A percentile compares a stretch with the other conserved stretches of the same genome.
Evolutionary conservation across 2,329 filamentous ascomycete genomes (phyloP).

Genomic region (Xylariaceae sp.): DNA sequence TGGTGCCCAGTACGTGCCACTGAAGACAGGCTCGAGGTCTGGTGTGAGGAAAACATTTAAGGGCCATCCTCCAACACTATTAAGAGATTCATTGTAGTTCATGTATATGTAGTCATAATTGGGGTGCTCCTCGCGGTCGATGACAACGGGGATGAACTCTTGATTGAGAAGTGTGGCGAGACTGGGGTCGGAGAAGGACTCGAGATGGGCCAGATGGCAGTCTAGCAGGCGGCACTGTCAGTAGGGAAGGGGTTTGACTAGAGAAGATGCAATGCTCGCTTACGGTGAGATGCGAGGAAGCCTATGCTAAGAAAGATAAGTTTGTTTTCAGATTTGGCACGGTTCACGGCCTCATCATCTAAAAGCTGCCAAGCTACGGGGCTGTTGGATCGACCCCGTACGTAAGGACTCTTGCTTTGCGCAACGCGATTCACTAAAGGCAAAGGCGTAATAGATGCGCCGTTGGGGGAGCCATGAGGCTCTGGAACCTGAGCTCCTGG

Average conservation of each 20-base stretch:
- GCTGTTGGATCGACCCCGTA: conserved; percentile 78
- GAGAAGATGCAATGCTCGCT: conserved; percentile 44
- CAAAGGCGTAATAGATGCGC: conserved; percentile 8
- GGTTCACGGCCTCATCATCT: conserved; percentile 75
- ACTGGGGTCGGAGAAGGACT: conserved; percentile 85
- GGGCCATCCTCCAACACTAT: conserved; percentile 89
- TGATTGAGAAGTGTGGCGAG: conserved; percentile 84
- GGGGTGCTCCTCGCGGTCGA: conserved; percentile 92
- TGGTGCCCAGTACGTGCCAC: conserved; percentile 94
- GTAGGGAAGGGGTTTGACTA: background rate
- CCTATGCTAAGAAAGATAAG: conserved; percentile 94
- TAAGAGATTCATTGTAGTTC: conserved; percentile 96
- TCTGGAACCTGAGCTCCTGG: background rate
- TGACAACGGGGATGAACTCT: conserved; percentile 87
- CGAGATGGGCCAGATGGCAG: conserved; percentile 89
- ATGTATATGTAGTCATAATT: conserved; percentile 97
- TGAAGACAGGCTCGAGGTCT: conserved; percentile 91
- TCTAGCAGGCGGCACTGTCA: conserved; percentile 53
- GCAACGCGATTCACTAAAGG: conserved; percentile 47
- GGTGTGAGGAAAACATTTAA: conserved; percentile 97
- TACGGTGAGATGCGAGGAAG: conserved; percentile 94
- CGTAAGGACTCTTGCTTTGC: conserved; percentile 59
- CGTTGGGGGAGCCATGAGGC: background rate
- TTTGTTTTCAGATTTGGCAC: conserved; percentile 83
- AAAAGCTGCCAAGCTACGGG: conserved; percentile 92